Conservation (phyloP, 805 yeast genomes). For the Grigorovia transvaalensis region DNA sequence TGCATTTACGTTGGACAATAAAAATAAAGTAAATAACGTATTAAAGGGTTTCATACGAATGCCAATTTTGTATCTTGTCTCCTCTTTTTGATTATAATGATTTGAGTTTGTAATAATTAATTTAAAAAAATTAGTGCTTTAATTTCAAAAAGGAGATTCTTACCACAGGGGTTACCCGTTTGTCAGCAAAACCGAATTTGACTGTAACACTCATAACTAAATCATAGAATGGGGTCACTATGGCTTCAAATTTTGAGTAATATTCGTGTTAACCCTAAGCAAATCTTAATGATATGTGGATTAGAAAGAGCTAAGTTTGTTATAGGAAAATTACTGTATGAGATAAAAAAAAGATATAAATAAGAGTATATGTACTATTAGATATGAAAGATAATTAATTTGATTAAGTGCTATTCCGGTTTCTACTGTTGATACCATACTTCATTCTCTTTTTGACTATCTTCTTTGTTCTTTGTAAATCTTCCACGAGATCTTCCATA, state of each 20-base stretch:
- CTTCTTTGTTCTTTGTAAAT: background rate
- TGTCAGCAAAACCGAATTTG: background rate
- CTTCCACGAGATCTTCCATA: background rate
- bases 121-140: no score
- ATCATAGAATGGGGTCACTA: no score
- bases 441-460: background rate
- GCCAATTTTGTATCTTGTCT: background rate
- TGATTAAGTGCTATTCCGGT: background rate
- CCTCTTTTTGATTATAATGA: background rate
- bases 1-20: slow-evolving; percentile 13
- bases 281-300: no score
- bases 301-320: no score
- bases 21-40: slow-evolving; percentile 9
- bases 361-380: no score
- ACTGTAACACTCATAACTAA: no score
- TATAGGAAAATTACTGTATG: no score
- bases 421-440: slow-evolving; percentile 1
- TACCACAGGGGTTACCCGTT: background rate
- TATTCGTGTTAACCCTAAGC: no score
- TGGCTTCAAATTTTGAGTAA: no score
- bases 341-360: no score
- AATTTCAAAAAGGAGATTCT: background rate
- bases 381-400: no score
- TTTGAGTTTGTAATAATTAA: no score
- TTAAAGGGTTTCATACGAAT: slow-evolving; percentile 3